A percentile compares a stretch with the other conserved stretches of the same genome.
Evolutionary conservation across 768 basidiomycete species (phyloP).

Genomic region (Crepidotus variabilis): DNA sequence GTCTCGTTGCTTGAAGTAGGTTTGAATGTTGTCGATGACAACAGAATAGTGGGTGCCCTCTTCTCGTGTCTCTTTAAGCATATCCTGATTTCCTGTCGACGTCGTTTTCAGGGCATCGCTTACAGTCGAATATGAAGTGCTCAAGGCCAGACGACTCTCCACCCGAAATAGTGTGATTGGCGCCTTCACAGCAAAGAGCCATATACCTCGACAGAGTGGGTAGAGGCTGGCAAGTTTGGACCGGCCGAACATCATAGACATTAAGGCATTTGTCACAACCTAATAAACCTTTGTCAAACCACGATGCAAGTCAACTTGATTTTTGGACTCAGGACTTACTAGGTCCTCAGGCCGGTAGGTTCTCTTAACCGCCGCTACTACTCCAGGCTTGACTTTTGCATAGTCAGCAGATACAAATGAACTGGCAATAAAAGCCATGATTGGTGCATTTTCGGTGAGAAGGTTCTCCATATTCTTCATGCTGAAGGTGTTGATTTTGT

Average conservation of each 20-base stretch:
- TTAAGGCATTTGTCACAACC: constrained; percentile 13
- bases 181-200: constrained; percentile 15
- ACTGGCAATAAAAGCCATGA: not conserved
- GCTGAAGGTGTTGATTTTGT: constrained; percentile 1
- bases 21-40: constrained; percentile 18
- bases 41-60: not conserved
- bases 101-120: constrained; percentile 10
- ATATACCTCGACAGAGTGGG: constrained; percentile 15
- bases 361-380: not conserved
- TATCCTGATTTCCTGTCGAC: not conserved
- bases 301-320: not conserved
- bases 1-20: constrained; percentile 10
- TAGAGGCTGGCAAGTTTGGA: constrained; percentile 12
- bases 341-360: constrained; percentile 8
- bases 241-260: constrained; percentile 14
- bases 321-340: constrained; percentile 1
- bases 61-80: not conserved
- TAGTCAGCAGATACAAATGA: not conserved
- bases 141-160: constrained; percentile 13
- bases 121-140: constrained; percentile 14
- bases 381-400: not conserved
- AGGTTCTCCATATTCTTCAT: not conserved
- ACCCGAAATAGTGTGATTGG: constrained; percentile 13
- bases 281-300: constrained; percentile 2
- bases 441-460: not conserved